These are phyloP conservation scores for Olyra latifolia DNA, from an alignment of 176 grass and related monocot genomes.

Conservation along the genomic window DNA sequence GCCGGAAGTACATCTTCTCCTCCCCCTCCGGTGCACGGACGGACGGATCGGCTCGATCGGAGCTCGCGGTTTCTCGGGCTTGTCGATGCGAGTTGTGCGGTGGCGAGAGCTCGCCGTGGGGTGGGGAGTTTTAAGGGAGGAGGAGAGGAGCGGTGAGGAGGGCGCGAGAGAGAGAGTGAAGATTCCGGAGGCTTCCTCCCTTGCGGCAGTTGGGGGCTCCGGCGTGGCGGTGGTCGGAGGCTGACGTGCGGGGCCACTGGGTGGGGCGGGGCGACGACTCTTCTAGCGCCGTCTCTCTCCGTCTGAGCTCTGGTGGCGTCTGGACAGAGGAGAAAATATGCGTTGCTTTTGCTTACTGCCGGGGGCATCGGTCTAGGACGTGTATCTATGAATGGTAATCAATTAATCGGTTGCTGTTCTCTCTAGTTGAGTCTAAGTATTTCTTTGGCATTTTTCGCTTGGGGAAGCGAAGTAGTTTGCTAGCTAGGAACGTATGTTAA, in stretches of 20 bases:
- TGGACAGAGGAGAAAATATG: slow-evolving; percentile 4
- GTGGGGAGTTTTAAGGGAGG: slow-evolving; percentile 30
- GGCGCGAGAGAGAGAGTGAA: slow-evolving; percentile 36
- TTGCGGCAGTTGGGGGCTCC: background rate
- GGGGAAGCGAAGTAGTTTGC: too few species aligned
- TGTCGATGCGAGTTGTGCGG: background rate
- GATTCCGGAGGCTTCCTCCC: slow-evolving; percentile 35
- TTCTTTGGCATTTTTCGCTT: too few species aligned
- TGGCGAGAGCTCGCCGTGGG: background rate
- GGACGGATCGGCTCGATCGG: background rate
- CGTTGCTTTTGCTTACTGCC: slow-evolving; percentile 35
- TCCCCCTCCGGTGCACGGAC: background rate
- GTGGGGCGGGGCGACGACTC: background rate
- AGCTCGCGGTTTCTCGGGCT: background rate
- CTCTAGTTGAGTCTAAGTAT: background rate
- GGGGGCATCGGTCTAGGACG: background rate
- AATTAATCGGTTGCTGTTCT: background rate
- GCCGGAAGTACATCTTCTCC: slow-evolving; percentile 62
- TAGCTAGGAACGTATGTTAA: too few species aligned
- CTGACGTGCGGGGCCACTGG: slow-evolving; percentile 28
- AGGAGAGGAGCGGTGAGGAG: background rate
- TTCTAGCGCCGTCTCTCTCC: background rate
- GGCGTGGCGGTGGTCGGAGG: background rate
- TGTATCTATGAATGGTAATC: too few species aligned
- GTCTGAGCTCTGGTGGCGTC: slow-evolving; percentile 19